A percentile compares a stretch with the other conserved stretches of the same genome.
phyloP scores from a whole-genome alignment of 106 monocot genomes.

The Apostasia ramifera region DNA sequence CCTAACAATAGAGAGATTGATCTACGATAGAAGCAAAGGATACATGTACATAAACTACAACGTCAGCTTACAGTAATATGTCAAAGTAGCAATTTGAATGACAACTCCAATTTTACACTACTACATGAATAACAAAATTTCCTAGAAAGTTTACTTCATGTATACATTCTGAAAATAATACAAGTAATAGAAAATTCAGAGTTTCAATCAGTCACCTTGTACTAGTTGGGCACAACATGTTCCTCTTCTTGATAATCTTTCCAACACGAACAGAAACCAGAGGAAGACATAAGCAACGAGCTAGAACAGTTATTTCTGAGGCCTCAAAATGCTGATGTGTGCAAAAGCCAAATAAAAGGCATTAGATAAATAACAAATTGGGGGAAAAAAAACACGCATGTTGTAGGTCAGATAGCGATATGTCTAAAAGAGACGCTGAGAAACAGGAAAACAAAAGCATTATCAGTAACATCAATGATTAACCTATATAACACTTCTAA shows the following conservation, averaged over 20 bases:
- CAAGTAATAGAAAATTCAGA: neutral
- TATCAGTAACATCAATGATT: neutral
- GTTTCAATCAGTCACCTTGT: constrained; percentile 46
- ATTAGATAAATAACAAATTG: neutral
- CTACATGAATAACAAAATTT: no score
- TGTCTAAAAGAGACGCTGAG: neutral
- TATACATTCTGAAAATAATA: neutral
- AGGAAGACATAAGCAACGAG: constrained; percentile 79
- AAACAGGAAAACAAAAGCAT: neutral
- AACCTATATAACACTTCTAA: neutral
- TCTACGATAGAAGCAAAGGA: no score
- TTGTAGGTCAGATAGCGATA: neutral
- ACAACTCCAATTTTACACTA: no score
- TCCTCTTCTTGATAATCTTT: constrained; percentile 51
- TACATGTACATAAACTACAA: no score
- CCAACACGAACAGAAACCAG: constrained; percentile 92
- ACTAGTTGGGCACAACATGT: constrained; percentile 55
- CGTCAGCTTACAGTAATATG: no score
- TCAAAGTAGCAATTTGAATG: no score
- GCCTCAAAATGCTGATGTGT: constrained; percentile 70
- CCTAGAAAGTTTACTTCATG: no score
- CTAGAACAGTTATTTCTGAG: constrained; percentile 67
- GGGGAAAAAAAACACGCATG: neutral
- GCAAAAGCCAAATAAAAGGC: neutral
- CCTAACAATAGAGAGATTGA: no score